A percentile compares a stretch with the other conserved stretches of the same genome.
These are phyloP conservation scores for Penicillium cataractarum DNA, from an alignment of 495 filamentous ascomycete species.

Conservation along the genomic window DNA sequence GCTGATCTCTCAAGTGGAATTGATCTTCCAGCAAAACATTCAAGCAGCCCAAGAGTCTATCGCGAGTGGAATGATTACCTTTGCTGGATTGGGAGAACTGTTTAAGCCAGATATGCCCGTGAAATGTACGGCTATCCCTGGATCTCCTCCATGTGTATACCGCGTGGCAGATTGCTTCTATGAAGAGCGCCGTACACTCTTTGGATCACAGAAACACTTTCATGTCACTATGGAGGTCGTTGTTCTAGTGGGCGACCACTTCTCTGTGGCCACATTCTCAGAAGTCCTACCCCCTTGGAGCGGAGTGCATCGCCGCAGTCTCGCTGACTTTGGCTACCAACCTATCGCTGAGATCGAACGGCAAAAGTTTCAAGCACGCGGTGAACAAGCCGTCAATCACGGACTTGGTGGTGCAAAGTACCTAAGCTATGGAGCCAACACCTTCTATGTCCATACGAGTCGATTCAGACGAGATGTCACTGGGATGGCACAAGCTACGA, in stretches of 20 bases:
- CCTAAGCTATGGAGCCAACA: not conserved
- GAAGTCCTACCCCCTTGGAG: not conserved
- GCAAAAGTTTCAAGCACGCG: not conserved
- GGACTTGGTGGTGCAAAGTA: slow-evolving; percentile 1
- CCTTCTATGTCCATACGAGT: not conserved
- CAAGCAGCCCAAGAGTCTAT: not conserved
- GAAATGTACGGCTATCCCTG: not conserved
- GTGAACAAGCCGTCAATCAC: not conserved
- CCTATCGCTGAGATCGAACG: not conserved
- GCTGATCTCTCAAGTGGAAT: not conserved
- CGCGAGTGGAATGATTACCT: slow-evolving; percentile 1
- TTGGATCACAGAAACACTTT: slow-evolving; percentile 2
- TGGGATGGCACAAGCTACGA: not conserved
- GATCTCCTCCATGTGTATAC: not conserved
- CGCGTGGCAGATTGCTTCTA: not conserved
- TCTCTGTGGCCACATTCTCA: not conserved
- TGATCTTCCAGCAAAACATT: not conserved
- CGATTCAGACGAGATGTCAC: not conserved
- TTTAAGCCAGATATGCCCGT: not conserved
- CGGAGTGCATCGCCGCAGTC: not conserved
- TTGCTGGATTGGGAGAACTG: not conserved
- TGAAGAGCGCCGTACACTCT: not conserved
- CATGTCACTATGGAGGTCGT: slow-evolving; percentile 3
- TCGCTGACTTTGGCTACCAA: not conserved
- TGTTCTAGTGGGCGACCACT: not conserved